Evolutionary conservation across 1,284 basidiomycete genomes (phyloP).

Genomic region (Hemileia vastatrix): DNA sequence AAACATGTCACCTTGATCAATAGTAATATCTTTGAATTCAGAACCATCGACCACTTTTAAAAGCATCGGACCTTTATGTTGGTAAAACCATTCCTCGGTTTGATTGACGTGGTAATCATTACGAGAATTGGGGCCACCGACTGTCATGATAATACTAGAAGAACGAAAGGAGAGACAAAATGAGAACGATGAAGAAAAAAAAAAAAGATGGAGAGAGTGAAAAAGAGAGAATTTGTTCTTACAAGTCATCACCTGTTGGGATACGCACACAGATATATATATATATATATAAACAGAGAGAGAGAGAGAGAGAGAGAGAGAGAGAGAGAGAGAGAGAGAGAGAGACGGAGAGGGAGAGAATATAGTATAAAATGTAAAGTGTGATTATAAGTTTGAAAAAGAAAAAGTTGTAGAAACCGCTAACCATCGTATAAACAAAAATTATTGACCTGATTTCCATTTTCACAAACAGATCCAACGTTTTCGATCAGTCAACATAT

Average conservation of each 20-base stretch:
- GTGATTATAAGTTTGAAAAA: not conserved
- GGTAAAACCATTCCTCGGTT: slow-evolving; percentile 97
- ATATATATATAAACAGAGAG: not conserved
- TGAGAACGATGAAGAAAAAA: not conserved
- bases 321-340: not conserved
- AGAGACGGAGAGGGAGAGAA: not conserved
- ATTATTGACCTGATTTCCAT: slow-evolving; percentile 38
- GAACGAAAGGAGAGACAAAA: not conserved
- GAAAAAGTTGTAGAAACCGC: slow-evolving; percentile 51
- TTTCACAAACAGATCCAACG: not conserved
- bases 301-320: not conserved
- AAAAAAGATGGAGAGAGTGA: not conserved
- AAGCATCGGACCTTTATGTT: slow-evolving; percentile 76
- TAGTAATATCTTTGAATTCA: slow-evolving; percentile 74
- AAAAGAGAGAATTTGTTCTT: not conserved
- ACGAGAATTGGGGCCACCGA: slow-evolving; percentile 83
- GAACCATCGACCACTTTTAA: slow-evolving; percentile 76
- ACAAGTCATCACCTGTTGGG: slow-evolving; percentile 8
- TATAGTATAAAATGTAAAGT: not conserved
- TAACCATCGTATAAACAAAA: slow-evolving; percentile 69
- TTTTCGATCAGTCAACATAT: not conserved
- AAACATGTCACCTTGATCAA: slow-evolving; percentile 94
- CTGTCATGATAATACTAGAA: slow-evolving; percentile 63
- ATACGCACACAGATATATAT: not conserved
- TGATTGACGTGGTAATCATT: slow-evolving; percentile 89